A percentile compares a stretch with the other conserved stretches of the same genome.
Evolutionary conservation across 1,284 basidiomycete genomes (phyloP).

Genomic region (Vanrija pseudolonga): DNA sequence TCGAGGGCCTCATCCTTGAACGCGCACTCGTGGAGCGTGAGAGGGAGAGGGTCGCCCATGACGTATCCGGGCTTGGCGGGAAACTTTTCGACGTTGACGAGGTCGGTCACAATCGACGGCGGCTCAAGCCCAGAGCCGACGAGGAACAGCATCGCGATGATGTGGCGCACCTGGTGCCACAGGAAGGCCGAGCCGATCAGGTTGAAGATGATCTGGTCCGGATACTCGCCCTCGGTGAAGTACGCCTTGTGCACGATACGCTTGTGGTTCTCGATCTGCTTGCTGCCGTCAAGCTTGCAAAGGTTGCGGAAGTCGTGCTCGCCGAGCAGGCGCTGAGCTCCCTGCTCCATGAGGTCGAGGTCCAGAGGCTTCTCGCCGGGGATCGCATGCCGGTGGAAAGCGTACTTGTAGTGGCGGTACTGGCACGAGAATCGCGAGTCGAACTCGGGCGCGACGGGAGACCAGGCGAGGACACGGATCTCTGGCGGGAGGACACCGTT

Average conservation of each 20-base stretch:
- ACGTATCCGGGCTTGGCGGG: slow-evolving; percentile 83
- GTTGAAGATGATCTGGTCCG: slow-evolving; percentile 66
- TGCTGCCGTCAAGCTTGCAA: slow-evolving; percentile 89
- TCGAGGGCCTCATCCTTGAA: slow-evolving; percentile 61
- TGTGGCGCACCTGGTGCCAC: slow-evolving; percentile 96
- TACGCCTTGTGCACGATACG: slow-evolving; percentile 38
- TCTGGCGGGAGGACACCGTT: slow-evolving; percentile 87
- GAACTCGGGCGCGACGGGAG: slow-evolving; percentile 74
- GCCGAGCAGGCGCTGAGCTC: slow-evolving; percentile 69
- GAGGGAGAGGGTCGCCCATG: slow-evolving; percentile 86
- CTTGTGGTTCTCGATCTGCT: slow-evolving; percentile 71
- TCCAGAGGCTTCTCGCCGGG: slow-evolving; percentile 58
- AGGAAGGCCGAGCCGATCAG: slow-evolving; percentile 85
- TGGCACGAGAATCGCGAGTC: slow-evolving; percentile 85
- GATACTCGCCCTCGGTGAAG: slow-evolving; percentile 25
- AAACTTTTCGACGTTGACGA: slow-evolving; percentile 61
- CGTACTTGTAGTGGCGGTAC: slow-evolving; percentile 95
- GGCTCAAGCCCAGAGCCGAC: slow-evolving; percentile 77
- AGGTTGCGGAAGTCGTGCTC: slow-evolving; percentile 96
- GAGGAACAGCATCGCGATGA: slow-evolving; percentile 88
- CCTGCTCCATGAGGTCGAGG: slow-evolving; percentile 71
- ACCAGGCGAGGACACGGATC: slow-evolving; percentile 93
- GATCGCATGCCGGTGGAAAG: slow-evolving; percentile 58
- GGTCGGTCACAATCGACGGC: slow-evolving; percentile 65
- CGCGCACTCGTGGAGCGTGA: slow-evolving; percentile 88